Evolutionary conservation across 2,329 filamentous ascomycete species (phyloP), one percentile per base, ranked within the genome.

Genomic region (Alternaria consortialis): DNA sequence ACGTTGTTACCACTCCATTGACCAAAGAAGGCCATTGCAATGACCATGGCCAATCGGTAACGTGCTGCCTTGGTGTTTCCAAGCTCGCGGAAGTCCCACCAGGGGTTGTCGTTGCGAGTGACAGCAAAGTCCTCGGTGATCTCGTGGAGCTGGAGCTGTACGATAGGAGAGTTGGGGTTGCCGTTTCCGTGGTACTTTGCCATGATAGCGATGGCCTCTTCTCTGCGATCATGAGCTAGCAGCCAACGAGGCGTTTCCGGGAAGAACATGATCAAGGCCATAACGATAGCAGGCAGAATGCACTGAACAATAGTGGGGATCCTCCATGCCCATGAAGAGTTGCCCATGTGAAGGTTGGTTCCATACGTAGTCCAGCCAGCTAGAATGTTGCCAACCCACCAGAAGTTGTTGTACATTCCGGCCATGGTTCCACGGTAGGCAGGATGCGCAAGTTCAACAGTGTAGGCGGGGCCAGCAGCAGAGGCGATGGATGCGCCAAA

Each of bases 381-480:
- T 2, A 85, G 61, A 51, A 86, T 86, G 57, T 84, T 84, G 4
- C 85, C 87, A 2, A 80, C 42, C 72, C 76, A 80, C 76, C 77
- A 80, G 64, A 79, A 79, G 60, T 77, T 79, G 65, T 84, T 84
- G 67, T 82, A 86, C 70, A 88, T 81, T 25, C 86, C 88, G 3
- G 86, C 86, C 76, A 88, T 83, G 20, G 85, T 82, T 32, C 87
- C 87, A 64, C 88, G 82, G 70, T 86, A 87, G 4, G 84, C 84
- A 1, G 88, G 87, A 66, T 89, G 87, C 2, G 86, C 83, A 37
- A 88, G 77, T 70, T 90, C 87, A 50, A 87, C 84, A 9, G 84
- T 84, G 64, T 87, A 88, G n/a, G 84, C 82, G 4, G 86, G 86
- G 1, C 83, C 85, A 2, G 85, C 85, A 12, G 84, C 82, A n/a